Evolutionary conservation across 2,329 filamentous ascomycete species (phyloP).

Genomic region (Tympanopsis confertula): DNA sequence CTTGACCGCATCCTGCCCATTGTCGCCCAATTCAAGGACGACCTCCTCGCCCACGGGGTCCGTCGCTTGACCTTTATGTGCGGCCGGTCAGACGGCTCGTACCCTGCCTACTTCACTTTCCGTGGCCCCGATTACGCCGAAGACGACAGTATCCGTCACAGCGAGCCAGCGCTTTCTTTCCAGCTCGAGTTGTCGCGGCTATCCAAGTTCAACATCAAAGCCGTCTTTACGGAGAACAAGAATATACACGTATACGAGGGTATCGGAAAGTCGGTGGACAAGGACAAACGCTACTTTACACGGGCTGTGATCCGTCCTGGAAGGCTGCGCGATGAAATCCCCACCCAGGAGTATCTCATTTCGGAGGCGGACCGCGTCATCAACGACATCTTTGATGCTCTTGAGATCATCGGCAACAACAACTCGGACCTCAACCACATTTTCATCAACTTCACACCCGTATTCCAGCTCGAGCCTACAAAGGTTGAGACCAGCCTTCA

Average conservation of each 20-base stretch:
- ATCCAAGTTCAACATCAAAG: slow-evolving; percentile 94
- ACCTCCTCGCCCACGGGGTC: slow-evolving; percentile 69
- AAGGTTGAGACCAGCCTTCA: slow-evolving; percentile 92
- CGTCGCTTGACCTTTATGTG: slow-evolving; percentile 93
- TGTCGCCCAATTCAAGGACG: slow-evolving; percentile 70
- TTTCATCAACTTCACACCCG: slow-evolving; percentile 98
- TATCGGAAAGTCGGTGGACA: slow-evolving; percentile 84
- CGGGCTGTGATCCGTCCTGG: slow-evolving; percentile 90
- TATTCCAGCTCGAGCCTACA: slow-evolving; percentile 80
- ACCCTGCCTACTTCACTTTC: slow-evolving; percentile 98
- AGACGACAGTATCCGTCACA: slow-evolving; percentile 93
- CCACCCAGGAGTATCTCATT: slow-evolving; percentile 95
- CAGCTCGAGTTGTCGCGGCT: slow-evolving; percentile 91
- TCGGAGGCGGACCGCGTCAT: slow-evolving; percentile 93
- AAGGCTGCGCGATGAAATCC: slow-evolving; percentile 89
- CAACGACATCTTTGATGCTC: slow-evolving; percentile 92
- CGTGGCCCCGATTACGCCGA: slow-evolving; percentile 80
- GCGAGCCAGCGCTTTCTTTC: slow-evolving; percentile 91
- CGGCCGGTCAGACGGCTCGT: slow-evolving; percentile 75
- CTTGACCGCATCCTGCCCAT: slow-evolving; percentile 64
- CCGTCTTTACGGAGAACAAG: slow-evolving; percentile 96
- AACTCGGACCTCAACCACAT: slow-evolving; percentile 99
- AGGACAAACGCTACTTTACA: slow-evolving; percentile 97
- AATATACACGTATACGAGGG: slow-evolving; percentile 99
- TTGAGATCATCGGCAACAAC: slow-evolving; percentile 98